Conservation (phyloP, 2,329 filamentous ascomycete genomes). For the Epichloe hybrida region DNA sequence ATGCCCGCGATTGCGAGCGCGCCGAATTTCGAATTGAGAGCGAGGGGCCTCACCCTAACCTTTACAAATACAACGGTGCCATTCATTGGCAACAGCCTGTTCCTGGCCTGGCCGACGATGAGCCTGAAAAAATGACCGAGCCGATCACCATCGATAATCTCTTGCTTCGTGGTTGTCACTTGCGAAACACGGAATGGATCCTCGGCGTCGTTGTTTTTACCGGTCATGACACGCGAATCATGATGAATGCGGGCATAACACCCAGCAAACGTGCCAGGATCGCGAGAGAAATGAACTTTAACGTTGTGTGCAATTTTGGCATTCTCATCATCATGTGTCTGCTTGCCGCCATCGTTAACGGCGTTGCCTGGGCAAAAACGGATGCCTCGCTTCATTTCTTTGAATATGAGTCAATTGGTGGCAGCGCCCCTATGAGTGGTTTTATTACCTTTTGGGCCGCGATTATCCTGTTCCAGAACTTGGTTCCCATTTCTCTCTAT, state of each 20-base stretch:
- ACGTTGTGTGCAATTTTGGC: slow-evolving; percentile 91
- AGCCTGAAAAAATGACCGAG: slow-evolving; percentile 73
- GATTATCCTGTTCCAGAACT: slow-evolving; percentile 91
- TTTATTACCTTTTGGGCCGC: slow-evolving; percentile 96
- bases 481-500: slow-evolving; percentile 96
- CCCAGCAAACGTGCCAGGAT: slow-evolving; percentile 88
- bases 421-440: slow-evolving; percentile 62
- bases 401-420: slow-evolving; percentile 73
- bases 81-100: slow-evolving; percentile 74
- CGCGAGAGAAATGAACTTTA: slow-evolving; percentile 88
- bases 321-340: slow-evolving; percentile 85
- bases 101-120: slow-evolving; percentile 44
- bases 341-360: slow-evolving; percentile 71
- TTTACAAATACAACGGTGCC: slow-evolving; percentile 89
- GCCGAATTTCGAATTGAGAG: slow-evolving; percentile 82
- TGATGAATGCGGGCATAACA: slow-evolving; percentile 94
- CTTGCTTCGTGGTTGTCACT: slow-evolving; percentile 79
- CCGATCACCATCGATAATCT: slow-evolving; percentile 92
- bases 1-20: slow-evolving; percentile 84
- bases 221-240: slow-evolving; percentile 94
- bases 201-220: slow-evolving; percentile 89
- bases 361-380: slow-evolving; percentile 62
- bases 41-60: slow-evolving; percentile 79
- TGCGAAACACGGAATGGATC: slow-evolving; percentile 93
- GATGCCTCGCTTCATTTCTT: slow-evolving; percentile 69